phyloP scores from a whole-genome alignment of 2,329 filamentous ascomycete species.

The Didymella sp. region DNA sequence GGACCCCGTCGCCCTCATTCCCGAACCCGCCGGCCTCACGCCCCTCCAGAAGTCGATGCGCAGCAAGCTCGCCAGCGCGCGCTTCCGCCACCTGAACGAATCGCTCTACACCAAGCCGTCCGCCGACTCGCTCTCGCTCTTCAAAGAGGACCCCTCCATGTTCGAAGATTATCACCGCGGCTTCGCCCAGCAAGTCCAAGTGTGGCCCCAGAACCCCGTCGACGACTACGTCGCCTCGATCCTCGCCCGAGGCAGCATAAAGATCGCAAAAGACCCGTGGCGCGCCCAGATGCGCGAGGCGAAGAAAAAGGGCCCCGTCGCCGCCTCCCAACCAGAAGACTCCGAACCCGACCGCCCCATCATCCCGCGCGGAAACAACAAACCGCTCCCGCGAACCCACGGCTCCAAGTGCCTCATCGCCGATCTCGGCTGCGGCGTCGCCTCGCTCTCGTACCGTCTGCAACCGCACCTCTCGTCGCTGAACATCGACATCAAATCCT shows the following conservation, averaged over 20 bases:
- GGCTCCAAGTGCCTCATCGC: constrained; percentile 76
- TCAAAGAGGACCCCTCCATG: constrained; percentile 85
- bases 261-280: constrained; percentile 40
- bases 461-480: constrained; percentile 69
- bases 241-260: constrained; percentile 67
- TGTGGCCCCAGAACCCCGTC: constrained; percentile 97
- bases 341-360: constrained; percentile 17
- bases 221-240: constrained; percentile 82
- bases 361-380: constrained; percentile 30
- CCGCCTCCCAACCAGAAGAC: constrained; percentile 17
- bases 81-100: constrained; percentile 97
- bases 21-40: constrained; percentile 70
- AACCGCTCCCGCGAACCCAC: constrained; percentile 73
- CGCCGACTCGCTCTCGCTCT: constrained; percentile 79
- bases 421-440: constrained; percentile 93
- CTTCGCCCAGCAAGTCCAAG: constrained; percentile 92
- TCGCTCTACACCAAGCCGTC: constrained; percentile 94
- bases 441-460: constrained; percentile 75
- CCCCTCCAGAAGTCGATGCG: constrained; percentile 94
- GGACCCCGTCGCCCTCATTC: constrained; percentile 39
- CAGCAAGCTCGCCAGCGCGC: constrained; percentile 90
- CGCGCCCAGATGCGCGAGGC: constrained; percentile 52
- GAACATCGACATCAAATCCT: constrained; percentile 78
- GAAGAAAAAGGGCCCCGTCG: constrained; percentile 37
- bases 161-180: constrained; percentile 96